Evolutionary conservation across 2,329 filamentous ascomycete genomes (phyloP).

Genomic region (Claviceps arundinis): DNA sequence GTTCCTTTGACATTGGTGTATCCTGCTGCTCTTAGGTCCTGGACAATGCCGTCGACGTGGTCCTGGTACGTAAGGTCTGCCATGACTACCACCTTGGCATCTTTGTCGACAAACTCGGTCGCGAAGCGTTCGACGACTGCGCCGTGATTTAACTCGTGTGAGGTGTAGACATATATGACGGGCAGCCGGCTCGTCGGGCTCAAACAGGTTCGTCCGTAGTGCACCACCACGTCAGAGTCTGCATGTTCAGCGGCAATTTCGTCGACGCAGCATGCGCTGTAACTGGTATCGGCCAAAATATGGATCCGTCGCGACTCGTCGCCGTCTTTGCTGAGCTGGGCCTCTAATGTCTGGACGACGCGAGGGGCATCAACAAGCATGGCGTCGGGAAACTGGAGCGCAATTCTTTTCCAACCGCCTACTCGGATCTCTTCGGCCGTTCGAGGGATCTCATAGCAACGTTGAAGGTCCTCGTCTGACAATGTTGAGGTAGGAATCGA

Average conservation of each 20-base stretch:
- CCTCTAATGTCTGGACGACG: slow-evolving; percentile 48
- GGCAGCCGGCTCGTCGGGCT: slow-evolving; percentile 80
- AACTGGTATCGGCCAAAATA: slow-evolving; percentile 89
- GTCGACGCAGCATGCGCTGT: slow-evolving; percentile 93
- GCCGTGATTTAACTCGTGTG: slow-evolving; percentile 51
- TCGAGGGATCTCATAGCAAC: slow-evolving; percentile 73
- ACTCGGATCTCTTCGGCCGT: slow-evolving; percentile 64
- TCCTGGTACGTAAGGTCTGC: slow-evolving; percentile 80
- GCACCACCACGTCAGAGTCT: slow-evolving; percentile 78
- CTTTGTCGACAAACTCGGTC: slow-evolving; percentile 51
- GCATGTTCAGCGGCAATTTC: slow-evolving; percentile 93
- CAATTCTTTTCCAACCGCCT: slow-evolving; percentile 62
- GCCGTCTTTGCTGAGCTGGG: slow-evolving; percentile 12
- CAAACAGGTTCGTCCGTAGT: slow-evolving; percentile 86
- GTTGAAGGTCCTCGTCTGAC: slow-evolving; percentile 54
- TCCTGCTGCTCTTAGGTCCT: slow-evolving; percentile 43
- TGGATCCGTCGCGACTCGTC: slow-evolving; percentile 39
- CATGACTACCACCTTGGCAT: slow-evolving; percentile 60
- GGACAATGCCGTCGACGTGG: slow-evolving; percentile 50
- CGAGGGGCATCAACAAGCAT: slow-evolving; percentile 80
- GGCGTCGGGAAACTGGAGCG: slow-evolving; percentile 88
- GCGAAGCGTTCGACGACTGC: slow-evolving; percentile 47
- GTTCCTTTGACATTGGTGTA: slow-evolving; percentile 60
- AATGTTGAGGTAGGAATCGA: slow-evolving; percentile 19
- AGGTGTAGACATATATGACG: slow-evolving; percentile 83